Percentiles rank a stretch among this genome's conserved stretches.
Conservation (phyloP, 441 rosid genomes). For the Theobroma grandiflorum region DNA sequence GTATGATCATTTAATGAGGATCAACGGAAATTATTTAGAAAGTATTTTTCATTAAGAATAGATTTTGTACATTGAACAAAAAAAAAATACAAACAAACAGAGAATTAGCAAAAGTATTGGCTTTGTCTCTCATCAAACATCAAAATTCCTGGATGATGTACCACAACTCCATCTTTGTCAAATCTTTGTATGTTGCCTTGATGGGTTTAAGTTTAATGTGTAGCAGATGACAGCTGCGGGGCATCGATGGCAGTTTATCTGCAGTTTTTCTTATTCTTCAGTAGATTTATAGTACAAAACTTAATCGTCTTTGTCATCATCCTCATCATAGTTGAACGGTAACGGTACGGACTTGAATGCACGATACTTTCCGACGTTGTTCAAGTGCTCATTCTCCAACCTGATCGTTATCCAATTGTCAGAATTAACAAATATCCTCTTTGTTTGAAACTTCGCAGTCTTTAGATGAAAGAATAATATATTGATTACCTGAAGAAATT, state of each 20-base stretch:
- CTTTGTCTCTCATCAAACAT: background rate
- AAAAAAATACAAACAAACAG: background rate
- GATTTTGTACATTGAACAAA: background rate
- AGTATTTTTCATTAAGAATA: background rate
- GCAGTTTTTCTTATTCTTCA: background rate
- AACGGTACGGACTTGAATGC: constrained; percentile 29
- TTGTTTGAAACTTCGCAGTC: too few species aligned
- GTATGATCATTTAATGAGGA: too few species aligned
- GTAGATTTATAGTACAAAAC: background rate
- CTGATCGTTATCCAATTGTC: background rate
- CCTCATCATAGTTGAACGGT: constrained; percentile 24
- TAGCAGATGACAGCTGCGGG: background rate
- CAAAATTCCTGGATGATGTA: background rate
- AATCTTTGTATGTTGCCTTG: background rate
- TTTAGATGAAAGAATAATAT: background rate
- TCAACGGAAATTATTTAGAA: too few species aligned
- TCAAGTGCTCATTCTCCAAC: constrained; percentile 26
- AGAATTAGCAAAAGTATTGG: background rate
- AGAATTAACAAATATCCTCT: too few species aligned
- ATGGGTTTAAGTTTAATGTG: background rate
- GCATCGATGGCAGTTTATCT: background rate
- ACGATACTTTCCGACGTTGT: constrained; percentile 24
- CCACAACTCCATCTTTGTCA: background rate
- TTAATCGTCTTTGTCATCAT: constrained; percentile 22
- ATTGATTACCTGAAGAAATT: constrained; percentile 76